These are phyloP conservation scores for Termitomyces sp. DNA, from an alignment of 768 basidiomycete genomes.

Conservation along the genomic window DNA sequence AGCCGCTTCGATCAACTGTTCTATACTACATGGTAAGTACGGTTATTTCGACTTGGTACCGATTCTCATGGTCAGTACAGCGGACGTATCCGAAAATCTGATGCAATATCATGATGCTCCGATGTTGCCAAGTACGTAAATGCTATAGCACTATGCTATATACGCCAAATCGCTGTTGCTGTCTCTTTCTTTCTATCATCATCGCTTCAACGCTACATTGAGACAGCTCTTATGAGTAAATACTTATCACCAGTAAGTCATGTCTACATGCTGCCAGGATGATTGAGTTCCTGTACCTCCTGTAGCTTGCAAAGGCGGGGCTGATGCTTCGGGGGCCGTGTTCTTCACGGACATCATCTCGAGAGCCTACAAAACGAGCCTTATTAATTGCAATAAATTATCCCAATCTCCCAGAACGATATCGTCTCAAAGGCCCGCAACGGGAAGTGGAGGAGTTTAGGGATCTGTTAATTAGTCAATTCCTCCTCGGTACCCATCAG, in stretches of 20 bases:
- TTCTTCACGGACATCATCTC: background rate
- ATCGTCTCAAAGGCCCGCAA: background rate
- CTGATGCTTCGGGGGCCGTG: background rate
- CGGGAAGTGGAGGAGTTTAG: conserved; percentile 1
- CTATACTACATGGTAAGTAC: no score
- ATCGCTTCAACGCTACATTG: background rate
- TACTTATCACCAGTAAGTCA: background rate
- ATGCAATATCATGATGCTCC: no score
- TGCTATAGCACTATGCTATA: no score
- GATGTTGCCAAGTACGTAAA: no score
- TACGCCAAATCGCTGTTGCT: no score
- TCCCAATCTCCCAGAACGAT: background rate
- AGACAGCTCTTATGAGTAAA: background rate
- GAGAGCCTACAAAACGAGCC: background rate
- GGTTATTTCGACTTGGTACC: no score
- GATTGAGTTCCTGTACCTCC: background rate
- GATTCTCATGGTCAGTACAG: no score
- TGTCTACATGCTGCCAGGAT: background rate
- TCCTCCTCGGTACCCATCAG: background rate
- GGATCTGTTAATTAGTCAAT: conserved; percentile 1
- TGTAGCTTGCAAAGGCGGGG: background rate
- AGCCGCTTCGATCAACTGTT: no score
- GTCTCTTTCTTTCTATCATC: background rate
- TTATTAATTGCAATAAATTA: conserved; percentile 9
- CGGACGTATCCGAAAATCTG: no score